Base-by-base conservation (phyloP, 1,139 yeast genomes). In the Eremothecium gossypii region DNA sequence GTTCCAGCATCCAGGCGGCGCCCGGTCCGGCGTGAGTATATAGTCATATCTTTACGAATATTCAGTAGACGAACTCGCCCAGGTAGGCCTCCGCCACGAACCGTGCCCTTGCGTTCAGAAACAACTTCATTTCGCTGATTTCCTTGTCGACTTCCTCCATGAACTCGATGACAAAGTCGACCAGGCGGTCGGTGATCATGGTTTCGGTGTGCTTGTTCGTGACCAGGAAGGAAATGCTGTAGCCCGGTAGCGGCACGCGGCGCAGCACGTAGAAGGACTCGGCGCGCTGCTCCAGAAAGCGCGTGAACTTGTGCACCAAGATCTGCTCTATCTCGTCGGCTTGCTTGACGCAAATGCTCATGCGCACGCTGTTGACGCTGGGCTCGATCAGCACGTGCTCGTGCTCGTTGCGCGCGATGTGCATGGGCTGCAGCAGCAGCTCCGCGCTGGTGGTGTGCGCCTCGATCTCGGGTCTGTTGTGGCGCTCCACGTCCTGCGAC, bases 141-240 rank as follows among this genome's bases (percentile, higher is more conserved):
- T 91, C 99, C 68, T 89, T 91, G 65, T 91, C 99, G 23, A 91
- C 98, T 57, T 89, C 98, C 65, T 91, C 98, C 98, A 91, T 89
- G 63, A 93, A 91, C 67, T 91, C 97, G 56, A 91, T 86, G 55
- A 91, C 87, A 61, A 91, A 91, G 64, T 91, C 98, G 39, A 91
- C 96, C 58, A 91, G 74, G 65, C 93, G 93, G 58, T 83, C 91
- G 67, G 93, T 91, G 65, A 89, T 75, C 96, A 91, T 87, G 54
- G 83, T 83, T 64, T 91, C 97, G 8, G 96, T 87, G 65, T 91
- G 98, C 67, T 80, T 80, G 65, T 91, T 91, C 32, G 98, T 91
- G 54, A 91, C 78, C 60, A 91, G 72, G 61, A 91, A 93, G 17
- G 96, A 85, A 50, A 91, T 87, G 61, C 89, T 96, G 62, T 86